These are phyloP conservation scores for Leishmania mexicana DNA, from an alignment of 208 protist genomes.

Conservation along the genomic window DNA sequence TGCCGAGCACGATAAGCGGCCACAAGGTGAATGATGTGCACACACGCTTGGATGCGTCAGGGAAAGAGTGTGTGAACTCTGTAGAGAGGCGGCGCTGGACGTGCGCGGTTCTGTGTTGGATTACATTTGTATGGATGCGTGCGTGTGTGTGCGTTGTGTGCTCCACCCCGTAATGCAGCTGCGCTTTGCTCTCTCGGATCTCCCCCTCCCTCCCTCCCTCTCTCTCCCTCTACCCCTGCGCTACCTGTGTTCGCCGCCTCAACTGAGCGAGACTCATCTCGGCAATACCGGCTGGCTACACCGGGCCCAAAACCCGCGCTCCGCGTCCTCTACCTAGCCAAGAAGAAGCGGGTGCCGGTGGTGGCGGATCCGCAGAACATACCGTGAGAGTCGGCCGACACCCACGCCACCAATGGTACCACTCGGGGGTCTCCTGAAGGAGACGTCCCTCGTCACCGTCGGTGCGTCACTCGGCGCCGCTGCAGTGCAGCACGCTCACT, in stretches of 20 bases:
- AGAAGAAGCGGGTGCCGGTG: constrained; percentile 70
- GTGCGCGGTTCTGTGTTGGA: not conserved
- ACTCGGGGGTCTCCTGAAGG: constrained; percentile 62
- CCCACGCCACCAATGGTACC: constrained; percentile 57
- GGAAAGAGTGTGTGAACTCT: not conserved
- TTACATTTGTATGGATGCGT: not conserved
- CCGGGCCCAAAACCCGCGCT: constrained; percentile 75
- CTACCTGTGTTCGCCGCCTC: not conserved
- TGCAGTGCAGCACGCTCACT: constrained; percentile 56
- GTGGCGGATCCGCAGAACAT: constrained; percentile 78
- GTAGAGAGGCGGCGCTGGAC: not conserved
- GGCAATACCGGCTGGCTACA: constrained; percentile 50
- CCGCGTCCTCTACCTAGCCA: constrained; percentile 70
- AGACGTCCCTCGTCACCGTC: constrained; percentile 56
- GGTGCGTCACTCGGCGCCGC: constrained; percentile 60
- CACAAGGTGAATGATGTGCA: not conserved
- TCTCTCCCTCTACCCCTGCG: not conserved
- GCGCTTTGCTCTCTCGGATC: not conserved
- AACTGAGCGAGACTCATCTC: not conserved
- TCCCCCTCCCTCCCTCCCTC: not conserved
- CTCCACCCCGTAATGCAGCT: not conserved
- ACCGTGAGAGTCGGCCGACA: constrained; percentile 44
- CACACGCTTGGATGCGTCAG: not conserved
- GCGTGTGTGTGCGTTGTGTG: no score
- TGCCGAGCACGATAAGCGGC: no score